Evolutionary conservation across 2,329 filamentous ascomycete genomes (phyloP), one percentile per base, ranked within the genome.

Genomic region (Cercospora beticola): DNA sequence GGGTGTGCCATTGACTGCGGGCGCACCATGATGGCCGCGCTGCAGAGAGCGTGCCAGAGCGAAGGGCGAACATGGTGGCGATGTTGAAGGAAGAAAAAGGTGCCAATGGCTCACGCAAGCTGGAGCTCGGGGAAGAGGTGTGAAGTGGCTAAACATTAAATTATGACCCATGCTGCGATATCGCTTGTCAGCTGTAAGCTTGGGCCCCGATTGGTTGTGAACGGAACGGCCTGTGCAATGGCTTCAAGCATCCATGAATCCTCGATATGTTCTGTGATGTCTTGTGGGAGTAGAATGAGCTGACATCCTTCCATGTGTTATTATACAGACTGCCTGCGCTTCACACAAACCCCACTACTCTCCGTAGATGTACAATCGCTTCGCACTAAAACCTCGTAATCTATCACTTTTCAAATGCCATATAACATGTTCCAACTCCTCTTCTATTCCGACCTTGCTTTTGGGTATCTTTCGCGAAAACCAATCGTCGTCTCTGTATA

Each of bases 21-120:
- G 70, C 68, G 67, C 70, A 73, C 73, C 73, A 73, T 49, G 71
- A 52, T 40, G 73, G 72, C 56, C 73, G 71, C 58, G 69, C 65
- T 59, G 67, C 67, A 23, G 36, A 62, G 23, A 58, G 61, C 18
- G 67, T 67, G 26, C 58, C 40, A n/a, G 61, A 65, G 43, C 68
- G 64, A 7, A 70, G 23, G n/a, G 70, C 64, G 58, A 70, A 70
- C 70, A 72, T 72, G 59, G 56, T 65, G 63, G 36, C 16, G 46
- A 16, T 57, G 54, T 16, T n/a, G 54, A 31, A 57, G 28, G 54
- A n/a, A 26, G 28, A 31, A 31, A 31, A 57, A 30, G 54, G 31
- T 57, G 26, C 28, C 28, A 57, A 57, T 57, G 54, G 14, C 30
- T 61, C 58, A 40, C 31, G 7, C 30, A 61, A n/a, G 54, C 54